Base-by-base conservation (phyloP, 352 stramenopile genomes). In the Pythium sp. region DNA sequence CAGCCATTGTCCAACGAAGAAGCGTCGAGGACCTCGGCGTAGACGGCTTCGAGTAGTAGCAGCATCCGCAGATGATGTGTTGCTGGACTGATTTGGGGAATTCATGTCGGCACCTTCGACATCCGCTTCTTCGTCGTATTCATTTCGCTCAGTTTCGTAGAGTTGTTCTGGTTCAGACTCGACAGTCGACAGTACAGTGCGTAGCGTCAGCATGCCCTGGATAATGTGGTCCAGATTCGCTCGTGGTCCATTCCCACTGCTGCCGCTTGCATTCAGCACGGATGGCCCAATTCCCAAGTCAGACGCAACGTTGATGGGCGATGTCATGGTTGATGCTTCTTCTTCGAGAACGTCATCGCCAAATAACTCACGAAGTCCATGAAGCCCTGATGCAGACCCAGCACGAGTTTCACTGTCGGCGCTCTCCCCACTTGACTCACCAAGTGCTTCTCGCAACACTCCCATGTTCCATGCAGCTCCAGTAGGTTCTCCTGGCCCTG, bases 1-100 rank as follows among this genome's bases (percentile, higher is more conserved):
- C 5, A 99, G 77, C 97, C 97, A 99, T 74, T 99, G 97, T 0
- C 97, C 97, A 24, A 96, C 79, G 68, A 90, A 92, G 66, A 94
- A 93, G 20, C 74, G 78, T 8, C 86, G 74, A 1, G 70, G 76
- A 2, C 78, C 73, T 38, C 86, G 79, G 1, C 64, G 72, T 3
- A 72, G 59, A 14, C 34, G 9, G 14, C 32, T 32, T 46, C 30
- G 56, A 49, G 56, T 5, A 49, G 56, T 5, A 32, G 20, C n/a
- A 49, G 5, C 20, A 49, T 22, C n/a, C 8, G 11, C 7, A 11
- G 32, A 32, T 15, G 20, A 15, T 11, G 32, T 22, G 5, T 6
- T 49, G 30, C 11, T 32, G n/a, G n/a, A 32, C 26, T 62, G 56
- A 24, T 49, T 62, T 22, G 56, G 34, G 1, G 49, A 3, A 32